Evolutionary conservation across 2,329 filamentous ascomycete species (phyloP), one percentile per base, ranked within the genome.

Genomic region (Paracoccidioides brasiliensis): DNA sequence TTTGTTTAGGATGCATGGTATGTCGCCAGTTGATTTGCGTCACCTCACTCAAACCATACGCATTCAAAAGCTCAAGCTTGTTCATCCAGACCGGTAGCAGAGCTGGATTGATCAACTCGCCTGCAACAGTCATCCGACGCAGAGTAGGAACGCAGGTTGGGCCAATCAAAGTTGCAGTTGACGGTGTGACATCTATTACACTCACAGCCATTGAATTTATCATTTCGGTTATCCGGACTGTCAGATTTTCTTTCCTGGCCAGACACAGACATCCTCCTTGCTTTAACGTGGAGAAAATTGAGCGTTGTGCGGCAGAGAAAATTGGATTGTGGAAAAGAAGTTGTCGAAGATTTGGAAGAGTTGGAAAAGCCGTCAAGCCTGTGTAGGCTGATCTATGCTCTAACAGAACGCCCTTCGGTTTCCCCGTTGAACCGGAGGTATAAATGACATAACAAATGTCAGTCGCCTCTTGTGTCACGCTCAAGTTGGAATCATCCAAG

Each of bases 361-460:
- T 43, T 62, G 58, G 10, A 62, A 66, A 59, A 66, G 65, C 30
- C 66, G 64, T 55, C 68, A 70, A 2, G 64, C 63, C 4, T 57
- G 63, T 35, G 61, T 56, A 48, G 63, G 42, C 41, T 64, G n/a
- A 55, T 59, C 52, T 60, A 94, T 12, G 89, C 90, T 78, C 95
- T 90, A 87, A 95, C 85, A 55, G 95, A 41, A 52, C 87, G 71
- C 90, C 90, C 80, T 96, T 96, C 59, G 90, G 90, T 78, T 95
- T 95, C 59, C 90, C 90, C 6, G 90, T 96, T 0, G 90, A 95
- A 22, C 90, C 90, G 32, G 90, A 95, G 1, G 90, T 96, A 76
- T 95, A 96, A 54, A 96, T 85, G 56, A 96, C 76, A 46, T 65
- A 65, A 15, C 46, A 49, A 37, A 49, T 49, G 33, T 49, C 46